phyloP scores from a whole-genome alignment of 2,329 filamentous ascomycete species.

The Epichloe festucae region DNA sequence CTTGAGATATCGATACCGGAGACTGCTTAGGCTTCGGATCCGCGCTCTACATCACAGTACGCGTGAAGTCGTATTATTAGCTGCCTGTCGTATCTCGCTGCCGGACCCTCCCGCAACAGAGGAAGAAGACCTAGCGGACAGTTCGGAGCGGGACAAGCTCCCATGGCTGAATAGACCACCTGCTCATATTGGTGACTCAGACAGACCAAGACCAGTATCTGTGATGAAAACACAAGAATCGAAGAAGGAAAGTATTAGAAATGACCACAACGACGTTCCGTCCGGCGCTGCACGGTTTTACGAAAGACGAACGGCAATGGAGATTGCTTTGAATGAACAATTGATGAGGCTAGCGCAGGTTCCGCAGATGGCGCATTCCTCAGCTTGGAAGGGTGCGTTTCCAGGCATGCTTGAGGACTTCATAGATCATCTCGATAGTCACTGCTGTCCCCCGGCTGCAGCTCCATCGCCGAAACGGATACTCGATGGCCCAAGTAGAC shows the following conservation, averaged over 20 bases:
- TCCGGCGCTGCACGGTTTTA: neutral
- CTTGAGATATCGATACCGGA: neutral
- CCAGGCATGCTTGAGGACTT: conserved; percentile 1
- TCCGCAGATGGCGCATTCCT: no score
- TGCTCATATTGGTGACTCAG: neutral
- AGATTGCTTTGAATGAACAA: neutral
- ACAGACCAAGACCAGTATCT: no score
- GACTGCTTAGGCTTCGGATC: neutral
- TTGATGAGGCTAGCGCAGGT: neutral
- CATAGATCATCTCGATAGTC: conserved; percentile 1
- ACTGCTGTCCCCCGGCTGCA: neutral
- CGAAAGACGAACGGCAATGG: neutral
- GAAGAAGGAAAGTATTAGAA: neutral
- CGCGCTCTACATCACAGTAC: neutral
- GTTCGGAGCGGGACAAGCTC: neutral
- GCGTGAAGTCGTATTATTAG: neutral
- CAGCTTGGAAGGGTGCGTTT: neutral
- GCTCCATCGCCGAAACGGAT: neutral
- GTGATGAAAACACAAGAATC: neutral
- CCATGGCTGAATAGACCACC: neutral
- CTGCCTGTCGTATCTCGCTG: neutral
- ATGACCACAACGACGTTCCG: neutral
- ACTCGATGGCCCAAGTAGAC: neutral
- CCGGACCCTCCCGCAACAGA: neutral
- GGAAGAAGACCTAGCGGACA: neutral